Evolutionary conservation across 1,284 basidiomycete genomes (phyloP), one percentile per base, ranked within the genome.

Genomic region (Irpex sp.): DNA sequence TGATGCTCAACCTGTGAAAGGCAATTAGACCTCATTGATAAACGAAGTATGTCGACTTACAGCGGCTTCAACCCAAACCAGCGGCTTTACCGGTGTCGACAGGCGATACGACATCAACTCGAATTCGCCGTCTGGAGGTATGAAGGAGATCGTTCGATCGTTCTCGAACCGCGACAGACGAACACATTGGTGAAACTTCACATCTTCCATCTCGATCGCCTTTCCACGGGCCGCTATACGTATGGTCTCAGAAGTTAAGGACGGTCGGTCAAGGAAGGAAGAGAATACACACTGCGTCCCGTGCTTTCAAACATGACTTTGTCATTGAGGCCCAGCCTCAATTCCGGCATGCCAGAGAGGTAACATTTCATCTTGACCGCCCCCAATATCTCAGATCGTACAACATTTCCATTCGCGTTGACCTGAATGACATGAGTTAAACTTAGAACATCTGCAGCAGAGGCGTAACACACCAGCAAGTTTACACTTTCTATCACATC

Each of bases 341-440:
- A 82, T 75, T 99, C 97, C 9, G 97, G 97, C 97, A 99, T 99
- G 17, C 97, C 97, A 8, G 93, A 95, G 2, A 99, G 84, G 76
- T 98, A 99, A 76, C 97, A 99, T 79, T 99, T 99, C 97, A 99
- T 98, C 84, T 99, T 98, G 74, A 99, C 85, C 0, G 96, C 94
- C 7, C 97, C 97, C 2, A 99, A 80, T 69, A 99, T 99, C 79
- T 99, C 97, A 52, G 94, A 97, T 57, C 97, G 89, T 13, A 99
- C 94, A 48, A 99, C 97, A 71, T 97, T 97, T 49, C 97, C 97
- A 68, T 94, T 94, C 2, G 97, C 92, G 73, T 98, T 99, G 58
- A 98, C 96, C 93, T 95, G 67, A 34, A 13, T n/a, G 48, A 9
- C 34, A 5, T 40, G 11, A 34, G 44, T 19, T 19, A 55, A 47